Conservation (phyloP, 2,329 filamentous ascomycete species). For the Apiospora hydei region DNA sequence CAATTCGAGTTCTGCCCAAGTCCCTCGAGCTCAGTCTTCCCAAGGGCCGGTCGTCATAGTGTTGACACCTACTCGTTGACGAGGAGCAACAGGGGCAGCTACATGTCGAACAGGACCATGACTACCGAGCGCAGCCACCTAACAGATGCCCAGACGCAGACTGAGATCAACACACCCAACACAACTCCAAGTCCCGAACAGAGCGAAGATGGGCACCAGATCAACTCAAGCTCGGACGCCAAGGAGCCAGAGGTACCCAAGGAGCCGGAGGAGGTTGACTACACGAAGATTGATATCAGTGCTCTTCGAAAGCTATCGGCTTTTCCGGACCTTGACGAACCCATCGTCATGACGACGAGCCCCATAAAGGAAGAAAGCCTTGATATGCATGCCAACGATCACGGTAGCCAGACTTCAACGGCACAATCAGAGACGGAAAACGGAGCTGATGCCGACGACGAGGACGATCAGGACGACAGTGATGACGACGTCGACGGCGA, state of each 20-base stretch:
- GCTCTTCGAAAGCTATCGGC: constrained; percentile 56
- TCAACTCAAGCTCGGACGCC: constrained; percentile 42
- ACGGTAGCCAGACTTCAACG: constrained; percentile 23
- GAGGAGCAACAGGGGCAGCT: constrained; percentile 75
- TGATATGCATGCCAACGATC: neutral
- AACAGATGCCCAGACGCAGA: constrained; percentile 74
- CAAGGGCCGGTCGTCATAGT: constrained; percentile 69
- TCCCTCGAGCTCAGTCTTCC: constrained; percentile 75
- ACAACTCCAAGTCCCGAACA: constrained; percentile 62
- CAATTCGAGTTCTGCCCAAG: constrained; percentile 84
- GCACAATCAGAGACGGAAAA: constrained; percentile 33
- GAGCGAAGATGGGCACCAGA: constrained; percentile 58
- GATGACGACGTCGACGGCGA: constrained; percentile 54
- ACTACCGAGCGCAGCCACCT: constrained; percentile 69
- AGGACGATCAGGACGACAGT: constrained; percentile 43
- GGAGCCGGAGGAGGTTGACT: constrained; percentile 62
- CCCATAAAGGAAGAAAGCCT: constrained; percentile 21
- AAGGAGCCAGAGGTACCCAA: constrained; percentile 45
- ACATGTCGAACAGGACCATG: constrained; percentile 71
- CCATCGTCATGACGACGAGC: constrained; percentile 31
- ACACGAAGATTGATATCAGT: constrained; percentile 64
- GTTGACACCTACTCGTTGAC: constrained; percentile 65
- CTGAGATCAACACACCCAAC: constrained; percentile 59
- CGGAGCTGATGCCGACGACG: constrained; percentile 32
- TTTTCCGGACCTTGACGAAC: constrained; percentile 46